phyloP scores from a whole-genome alignment of 2,329 filamentous ascomycete species.

The Aspergillus proliferans region DNA sequence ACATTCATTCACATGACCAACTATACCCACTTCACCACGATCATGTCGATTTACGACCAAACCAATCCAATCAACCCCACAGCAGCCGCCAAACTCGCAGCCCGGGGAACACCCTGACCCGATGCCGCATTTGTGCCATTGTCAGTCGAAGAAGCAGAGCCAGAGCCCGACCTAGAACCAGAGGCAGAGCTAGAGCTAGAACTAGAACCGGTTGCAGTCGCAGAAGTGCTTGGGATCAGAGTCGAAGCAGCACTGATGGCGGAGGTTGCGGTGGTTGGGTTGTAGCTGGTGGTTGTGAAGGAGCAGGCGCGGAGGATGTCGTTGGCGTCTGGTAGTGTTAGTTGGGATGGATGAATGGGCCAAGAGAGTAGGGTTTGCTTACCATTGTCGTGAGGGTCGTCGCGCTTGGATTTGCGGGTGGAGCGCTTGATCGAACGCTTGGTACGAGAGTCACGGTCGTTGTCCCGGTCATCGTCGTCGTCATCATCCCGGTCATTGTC shows the following conservation, averaged over 20 bases:
- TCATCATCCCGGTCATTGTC: background rate
- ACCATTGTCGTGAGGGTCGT: conserved; percentile 22
- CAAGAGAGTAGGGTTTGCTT: background rate
- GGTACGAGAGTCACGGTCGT: conserved; percentile 5
- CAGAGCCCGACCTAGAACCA: background rate
- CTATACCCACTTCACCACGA: too few species aligned
- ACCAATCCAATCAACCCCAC: conserved; percentile 19
- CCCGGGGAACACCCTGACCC: conserved; percentile 8
- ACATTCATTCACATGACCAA: too few species aligned
- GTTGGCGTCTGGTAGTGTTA: conserved; percentile 19
- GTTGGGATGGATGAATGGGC: background rate
- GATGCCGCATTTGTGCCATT: conserved; percentile 7
- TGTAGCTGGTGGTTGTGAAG: conserved; percentile 22
- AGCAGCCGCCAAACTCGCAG: conserved; percentile 15
- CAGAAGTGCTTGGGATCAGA: background rate
- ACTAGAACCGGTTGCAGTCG: background rate
- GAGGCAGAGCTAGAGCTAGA: background rate
- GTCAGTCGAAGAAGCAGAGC: conserved; percentile 2
- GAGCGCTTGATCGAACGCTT: background rate
- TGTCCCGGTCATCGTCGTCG: background rate
- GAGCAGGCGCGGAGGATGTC: conserved; percentile 24
- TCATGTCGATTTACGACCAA: conserved; percentile 12
- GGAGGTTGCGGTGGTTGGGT: conserved; percentile 17
- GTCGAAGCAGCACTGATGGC: conserved; percentile 1
- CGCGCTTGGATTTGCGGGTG: background rate